A percentile compares a stretch with the other conserved stretches of the same genome.
phyloP scores from a whole-genome alignment of 2,329 filamentous ascomycete genomes.

The Colletotrichum filicis region DNA sequence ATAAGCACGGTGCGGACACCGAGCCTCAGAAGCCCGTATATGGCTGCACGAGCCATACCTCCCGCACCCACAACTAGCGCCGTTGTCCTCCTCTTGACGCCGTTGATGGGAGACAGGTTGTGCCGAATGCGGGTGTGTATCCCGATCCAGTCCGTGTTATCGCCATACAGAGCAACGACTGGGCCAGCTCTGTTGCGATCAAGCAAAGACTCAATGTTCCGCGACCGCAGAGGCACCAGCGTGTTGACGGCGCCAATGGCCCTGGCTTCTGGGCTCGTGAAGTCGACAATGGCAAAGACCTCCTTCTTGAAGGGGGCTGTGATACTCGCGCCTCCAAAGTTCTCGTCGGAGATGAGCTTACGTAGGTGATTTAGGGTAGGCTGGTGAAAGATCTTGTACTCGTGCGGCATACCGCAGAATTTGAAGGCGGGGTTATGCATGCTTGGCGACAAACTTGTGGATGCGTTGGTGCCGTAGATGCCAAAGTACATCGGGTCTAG shows the following conservation, averaged over 20 bases:
- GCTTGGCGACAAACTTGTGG: slow-evolving; percentile 78
- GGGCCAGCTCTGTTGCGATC: slow-evolving; percentile 72
- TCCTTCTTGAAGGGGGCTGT: slow-evolving; percentile 81
- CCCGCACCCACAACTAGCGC: slow-evolving; percentile 73
- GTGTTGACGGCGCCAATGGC: slow-evolving; percentile 84
- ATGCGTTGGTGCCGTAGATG: slow-evolving; percentile 76
- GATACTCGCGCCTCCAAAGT: slow-evolving; percentile 78
- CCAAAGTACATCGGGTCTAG: slow-evolving; percentile 78
- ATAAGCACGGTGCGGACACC: slow-evolving; percentile 81
- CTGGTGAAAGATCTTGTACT: slow-evolving; percentile 71
- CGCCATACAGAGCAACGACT: slow-evolving; percentile 77
- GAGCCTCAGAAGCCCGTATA: slow-evolving; percentile 81
- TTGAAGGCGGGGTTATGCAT: slow-evolving; percentile 80
- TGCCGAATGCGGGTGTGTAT: slow-evolving; percentile 78
- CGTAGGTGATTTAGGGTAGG: slow-evolving; percentile 70
- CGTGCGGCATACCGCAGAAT: slow-evolving; percentile 75
- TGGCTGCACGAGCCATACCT: slow-evolving; percentile 81
- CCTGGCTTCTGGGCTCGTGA: slow-evolving; percentile 76
- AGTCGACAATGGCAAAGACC: slow-evolving; percentile 74
- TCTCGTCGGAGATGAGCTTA: slow-evolving; percentile 69
- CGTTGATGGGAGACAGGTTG: slow-evolving; percentile 78
- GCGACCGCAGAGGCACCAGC: slow-evolving; percentile 73
- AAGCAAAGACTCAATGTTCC: slow-evolving; percentile 62
- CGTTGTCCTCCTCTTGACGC: slow-evolving; percentile 63
- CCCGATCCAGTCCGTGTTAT: slow-evolving; percentile 86